Evolutionary conservation across 768 basidiomycete species (phyloP).

Genomic region (Stropharia rugosoannulata): DNA sequence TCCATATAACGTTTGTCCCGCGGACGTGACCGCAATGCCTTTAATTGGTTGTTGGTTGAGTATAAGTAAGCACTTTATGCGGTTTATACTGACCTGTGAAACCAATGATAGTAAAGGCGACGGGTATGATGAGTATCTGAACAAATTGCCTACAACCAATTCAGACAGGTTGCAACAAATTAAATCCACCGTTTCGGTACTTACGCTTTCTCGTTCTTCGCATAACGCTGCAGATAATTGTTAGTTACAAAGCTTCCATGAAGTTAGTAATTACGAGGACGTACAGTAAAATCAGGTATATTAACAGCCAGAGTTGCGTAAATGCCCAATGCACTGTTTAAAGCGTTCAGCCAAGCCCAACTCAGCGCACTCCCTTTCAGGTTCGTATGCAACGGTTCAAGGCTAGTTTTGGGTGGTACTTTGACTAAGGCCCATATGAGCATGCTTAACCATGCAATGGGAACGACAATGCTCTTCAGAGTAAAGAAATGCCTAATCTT

Average conservation of each 20-base stretch:
- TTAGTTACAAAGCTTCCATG: background rate
- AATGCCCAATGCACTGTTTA: conserved; percentile 77
- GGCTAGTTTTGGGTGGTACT: conserved; percentile 59
- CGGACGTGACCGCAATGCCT: conserved; percentile 78
- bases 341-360: conserved; percentile 78
- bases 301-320: conserved; percentile 76
- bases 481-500: conserved; percentile 77
- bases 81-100: conserved; percentile 49
- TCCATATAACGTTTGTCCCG: conserved; percentile 72
- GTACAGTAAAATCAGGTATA: conserved; percentile 79
- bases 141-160: conserved; percentile 56
- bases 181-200: conserved; percentile 15
- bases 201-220: conserved; percentile 62
- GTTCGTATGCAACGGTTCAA: conserved; percentile 51
- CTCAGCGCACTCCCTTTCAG: conserved; percentile 53
- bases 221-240: conserved; percentile 56
- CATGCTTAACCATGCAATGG: conserved; percentile 66
- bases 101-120: conserved; percentile 72
- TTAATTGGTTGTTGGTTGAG: background rate
- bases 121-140: conserved; percentile 74
- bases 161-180: background rate
- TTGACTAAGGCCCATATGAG: conserved; percentile 79
- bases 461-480: conserved; percentile 64
- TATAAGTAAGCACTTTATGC: background rate
- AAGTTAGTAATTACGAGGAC: conserved; percentile 1